Conservation (phyloP, 176 grass and related monocot species). For the Oryza rufipogon region DNA sequence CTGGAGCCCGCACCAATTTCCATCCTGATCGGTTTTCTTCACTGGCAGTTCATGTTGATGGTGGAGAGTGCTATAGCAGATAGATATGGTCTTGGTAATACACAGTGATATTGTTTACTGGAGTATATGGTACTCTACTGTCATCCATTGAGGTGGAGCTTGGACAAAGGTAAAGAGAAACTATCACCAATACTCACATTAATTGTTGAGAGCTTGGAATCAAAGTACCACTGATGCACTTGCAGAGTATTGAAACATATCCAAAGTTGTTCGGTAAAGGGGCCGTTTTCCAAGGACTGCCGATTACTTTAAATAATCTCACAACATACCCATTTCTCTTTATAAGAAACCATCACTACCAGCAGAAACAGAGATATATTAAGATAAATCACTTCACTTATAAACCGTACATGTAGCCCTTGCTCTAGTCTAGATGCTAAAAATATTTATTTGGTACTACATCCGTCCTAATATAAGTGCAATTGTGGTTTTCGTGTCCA, state of each 20-base stretch:
- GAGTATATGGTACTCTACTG: conserved; percentile 30
- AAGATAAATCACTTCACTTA: neutral
- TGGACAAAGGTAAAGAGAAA: conserved; percentile 18
- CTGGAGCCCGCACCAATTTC: conserved; percentile 34
- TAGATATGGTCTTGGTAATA: neutral
- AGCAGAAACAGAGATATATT: neutral
- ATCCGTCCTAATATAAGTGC: too few species aligned
- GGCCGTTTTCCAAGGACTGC: neutral
- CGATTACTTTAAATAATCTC: neutral
- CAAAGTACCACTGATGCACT: neutral
- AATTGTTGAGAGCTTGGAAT: neutral
- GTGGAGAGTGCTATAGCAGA: conserved; percentile 17
- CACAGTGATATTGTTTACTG: conserved; percentile 6
- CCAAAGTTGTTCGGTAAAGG: conserved; percentile 26
- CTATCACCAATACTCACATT: neutral
- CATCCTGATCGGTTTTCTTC: conserved; percentile 10
- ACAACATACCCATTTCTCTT: neutral
- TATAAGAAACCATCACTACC: neutral
- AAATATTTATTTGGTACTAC: neutral
- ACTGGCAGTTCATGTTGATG: conserved; percentile 17
- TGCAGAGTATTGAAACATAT: conserved; percentile 8
- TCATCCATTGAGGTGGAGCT: conserved; percentile 1
- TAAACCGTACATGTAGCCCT: neutral
- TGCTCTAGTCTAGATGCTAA: neutral
- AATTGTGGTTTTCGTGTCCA: too few species aligned